Percentiles rank a stretch among this genome's conserved stretches.
Evolutionary conservation across 306 rosid genomes (phyloP).

Genomic region (Inga laurina): DNA sequence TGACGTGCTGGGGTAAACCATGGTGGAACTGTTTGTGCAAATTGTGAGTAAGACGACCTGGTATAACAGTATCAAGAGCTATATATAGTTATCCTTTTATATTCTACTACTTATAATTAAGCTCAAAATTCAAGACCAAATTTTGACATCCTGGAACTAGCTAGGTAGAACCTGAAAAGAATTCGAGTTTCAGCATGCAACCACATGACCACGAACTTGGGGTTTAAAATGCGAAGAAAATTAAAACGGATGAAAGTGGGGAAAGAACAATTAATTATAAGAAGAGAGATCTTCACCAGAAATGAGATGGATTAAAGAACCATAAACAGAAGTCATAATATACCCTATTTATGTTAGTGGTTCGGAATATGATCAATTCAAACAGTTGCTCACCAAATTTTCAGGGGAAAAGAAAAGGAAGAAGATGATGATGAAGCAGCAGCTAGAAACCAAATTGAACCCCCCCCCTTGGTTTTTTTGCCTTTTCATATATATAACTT

Average conservation of each 20-base stretch:
- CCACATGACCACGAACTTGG: constrained; percentile 32
- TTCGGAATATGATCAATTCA: constrained; percentile 43
- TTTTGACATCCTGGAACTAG: not conserved
- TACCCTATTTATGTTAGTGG: constrained; percentile 58
- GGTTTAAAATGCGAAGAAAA: not conserved
- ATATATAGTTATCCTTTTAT: not conserved
- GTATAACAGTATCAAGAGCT: constrained; percentile 25
- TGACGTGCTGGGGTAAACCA: constrained; percentile 1
- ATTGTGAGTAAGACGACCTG: constrained; percentile 6
- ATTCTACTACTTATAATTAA: not conserved
- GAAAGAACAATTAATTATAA: not conserved
- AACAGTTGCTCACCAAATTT: constrained; percentile 41
- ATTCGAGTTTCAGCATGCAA: constrained; percentile 39
- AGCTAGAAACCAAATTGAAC: constrained; percentile 28
- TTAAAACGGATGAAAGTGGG: not conserved
- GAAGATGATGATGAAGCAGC: not conserved
- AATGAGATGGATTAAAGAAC: constrained; percentile 25
- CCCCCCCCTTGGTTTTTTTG: not conserved
- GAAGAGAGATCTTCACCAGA: not conserved
- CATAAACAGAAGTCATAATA: constrained; percentile 40
- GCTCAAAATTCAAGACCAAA: not conserved
- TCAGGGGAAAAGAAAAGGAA: not conserved
- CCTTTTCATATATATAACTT: not conserved
- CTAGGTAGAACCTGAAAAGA: constrained; percentile 37
- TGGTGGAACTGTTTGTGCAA: constrained; percentile 32